Conservation (phyloP, 2,329 filamentous ascomycete genomes). For the Colletotrichum tofieldiae region DNA sequence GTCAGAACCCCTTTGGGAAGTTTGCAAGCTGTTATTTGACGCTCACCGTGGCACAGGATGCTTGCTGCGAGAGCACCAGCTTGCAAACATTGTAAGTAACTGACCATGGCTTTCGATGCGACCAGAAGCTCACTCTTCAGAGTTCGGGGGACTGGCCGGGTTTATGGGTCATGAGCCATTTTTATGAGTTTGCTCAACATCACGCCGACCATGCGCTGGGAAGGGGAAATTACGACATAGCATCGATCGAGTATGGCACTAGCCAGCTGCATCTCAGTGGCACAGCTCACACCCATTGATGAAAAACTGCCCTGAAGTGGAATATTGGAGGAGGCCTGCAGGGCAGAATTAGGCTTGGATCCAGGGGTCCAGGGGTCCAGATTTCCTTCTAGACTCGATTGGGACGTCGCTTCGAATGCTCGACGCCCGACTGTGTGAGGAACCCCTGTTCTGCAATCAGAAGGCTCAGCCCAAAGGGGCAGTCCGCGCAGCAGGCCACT, state of each 20-base stretch:
- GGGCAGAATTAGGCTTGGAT: not conserved
- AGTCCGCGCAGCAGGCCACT: not conserved
- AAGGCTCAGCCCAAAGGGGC: no score
- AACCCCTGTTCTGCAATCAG: not conserved
- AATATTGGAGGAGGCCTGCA: not conserved
- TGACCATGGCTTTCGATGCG: not conserved
- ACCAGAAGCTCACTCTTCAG: not conserved
- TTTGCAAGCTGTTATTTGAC: not conserved
- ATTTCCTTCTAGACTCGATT: not conserved
- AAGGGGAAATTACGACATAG: not conserved
- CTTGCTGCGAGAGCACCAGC: not conserved
- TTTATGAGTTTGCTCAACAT: not conserved
- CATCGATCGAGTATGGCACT: not conserved
- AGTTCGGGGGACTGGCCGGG: not conserved
- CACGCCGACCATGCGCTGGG: not conserved
- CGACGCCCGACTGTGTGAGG: not conserved
- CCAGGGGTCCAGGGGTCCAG: not conserved
- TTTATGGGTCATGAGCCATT: not conserved
- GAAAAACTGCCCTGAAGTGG: not conserved
- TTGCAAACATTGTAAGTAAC: not conserved
- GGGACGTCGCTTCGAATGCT: not conserved
- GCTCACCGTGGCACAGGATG: not conserved
- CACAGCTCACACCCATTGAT: not conserved
- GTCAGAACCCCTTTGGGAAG: not conserved
- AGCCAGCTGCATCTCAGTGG: not conserved